These are phyloP conservation scores for Xenosphaeropsis pyriputrescens DNA, from an alignment of 2,329 filamentous ascomycete species.

Conservation along the genomic window DNA sequence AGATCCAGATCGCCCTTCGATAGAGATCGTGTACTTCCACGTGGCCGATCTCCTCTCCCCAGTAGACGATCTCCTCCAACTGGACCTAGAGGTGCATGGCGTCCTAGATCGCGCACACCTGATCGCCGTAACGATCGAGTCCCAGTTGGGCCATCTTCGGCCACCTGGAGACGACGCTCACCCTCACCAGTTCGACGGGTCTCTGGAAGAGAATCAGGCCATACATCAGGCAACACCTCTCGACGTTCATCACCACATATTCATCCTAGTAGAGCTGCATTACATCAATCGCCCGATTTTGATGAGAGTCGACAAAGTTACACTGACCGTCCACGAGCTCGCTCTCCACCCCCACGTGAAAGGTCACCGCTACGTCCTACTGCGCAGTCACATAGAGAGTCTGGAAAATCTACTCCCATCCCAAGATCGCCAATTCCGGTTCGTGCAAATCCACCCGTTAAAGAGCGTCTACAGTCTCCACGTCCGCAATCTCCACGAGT, in stretches of 20 bases:
- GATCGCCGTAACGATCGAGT: constrained; percentile 31
- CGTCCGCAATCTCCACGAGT: neutral
- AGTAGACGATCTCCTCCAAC: constrained; percentile 16
- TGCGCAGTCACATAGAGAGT: constrained; percentile 7
- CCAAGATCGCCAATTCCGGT: constrained; percentile 13
- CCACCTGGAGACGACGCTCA: constrained; percentile 35
- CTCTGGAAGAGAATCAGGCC: constrained; percentile 32
- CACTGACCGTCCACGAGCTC: constrained; percentile 10
- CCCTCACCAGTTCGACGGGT: constrained; percentile 28
- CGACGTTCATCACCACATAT: constrained; percentile 45
- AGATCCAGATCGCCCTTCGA: constrained; percentile 20
- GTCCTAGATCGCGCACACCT: constrained; percentile 34
- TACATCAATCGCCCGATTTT: constrained; percentile 17
- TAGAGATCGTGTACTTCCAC: constrained; percentile 12
- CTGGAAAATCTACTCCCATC: constrained; percentile 14
- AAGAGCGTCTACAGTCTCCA: too few species aligned
- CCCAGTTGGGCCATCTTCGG: constrained; percentile 22
- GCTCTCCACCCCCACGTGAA: constrained; percentile 12
- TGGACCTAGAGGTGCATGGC: constrained; percentile 18
- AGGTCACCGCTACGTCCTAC: constrained; percentile 10
- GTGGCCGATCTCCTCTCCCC: constrained; percentile 15
- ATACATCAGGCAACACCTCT: constrained; percentile 42
- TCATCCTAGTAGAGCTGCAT: constrained; percentile 34
- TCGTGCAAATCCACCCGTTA: too few species aligned
- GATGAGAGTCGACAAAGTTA: constrained; percentile 2